Evolutionary conservation across 2,329 filamentous ascomycete species (phyloP).

Genomic region (Aspergillus neotritici): DNA sequence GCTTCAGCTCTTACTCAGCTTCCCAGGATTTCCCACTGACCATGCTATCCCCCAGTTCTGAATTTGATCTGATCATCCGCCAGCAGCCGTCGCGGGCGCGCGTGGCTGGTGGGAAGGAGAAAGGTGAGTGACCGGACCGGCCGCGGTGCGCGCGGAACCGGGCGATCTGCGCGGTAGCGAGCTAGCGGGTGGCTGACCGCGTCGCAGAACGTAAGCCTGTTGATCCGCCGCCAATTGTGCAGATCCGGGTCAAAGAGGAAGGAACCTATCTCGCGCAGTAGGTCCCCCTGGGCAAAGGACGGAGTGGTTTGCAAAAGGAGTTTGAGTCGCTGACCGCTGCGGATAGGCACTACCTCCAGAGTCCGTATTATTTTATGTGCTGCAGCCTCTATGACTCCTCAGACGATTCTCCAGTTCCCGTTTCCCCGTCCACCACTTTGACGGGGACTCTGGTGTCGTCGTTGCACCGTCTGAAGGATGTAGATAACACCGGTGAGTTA

Average conservation of each 20-base stretch:
- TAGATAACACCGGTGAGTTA: conserved; percentile 56
- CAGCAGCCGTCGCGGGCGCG: conserved; percentile 64
- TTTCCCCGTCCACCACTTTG: conserved; percentile 50
- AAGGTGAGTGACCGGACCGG: conserved; percentile 47
- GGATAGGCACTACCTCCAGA: conserved; percentile 55
- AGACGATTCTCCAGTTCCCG: conserved; percentile 41
- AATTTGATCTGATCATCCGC: conserved; percentile 55
- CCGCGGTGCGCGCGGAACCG: not conserved
- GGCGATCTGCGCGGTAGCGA: conserved; percentile 4
- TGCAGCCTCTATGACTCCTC: conserved; percentile 50
- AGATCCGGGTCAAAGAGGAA: conserved; percentile 53
- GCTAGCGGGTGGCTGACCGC: conserved; percentile 7
- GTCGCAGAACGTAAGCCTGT: conserved; percentile 71
- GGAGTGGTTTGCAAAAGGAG: not conserved
- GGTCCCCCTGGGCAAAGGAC: conserved; percentile 24
- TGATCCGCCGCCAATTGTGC: conserved; percentile 75
- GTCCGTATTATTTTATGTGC: conserved; percentile 60
- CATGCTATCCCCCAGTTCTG: conserved; percentile 44
- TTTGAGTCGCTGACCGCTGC: conserved; percentile 13
- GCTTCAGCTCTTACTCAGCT: conserved; percentile 26
- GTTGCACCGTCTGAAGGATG: conserved; percentile 73
- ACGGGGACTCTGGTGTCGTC: conserved; percentile 74
- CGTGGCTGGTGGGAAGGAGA: conserved; percentile 68
- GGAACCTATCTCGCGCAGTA: conserved; percentile 55
- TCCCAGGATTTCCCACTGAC: conserved; percentile 34